Base-by-base conservation (phyloP, 139 green algal genomes). In the Chlamydomonas sp. region DNA sequence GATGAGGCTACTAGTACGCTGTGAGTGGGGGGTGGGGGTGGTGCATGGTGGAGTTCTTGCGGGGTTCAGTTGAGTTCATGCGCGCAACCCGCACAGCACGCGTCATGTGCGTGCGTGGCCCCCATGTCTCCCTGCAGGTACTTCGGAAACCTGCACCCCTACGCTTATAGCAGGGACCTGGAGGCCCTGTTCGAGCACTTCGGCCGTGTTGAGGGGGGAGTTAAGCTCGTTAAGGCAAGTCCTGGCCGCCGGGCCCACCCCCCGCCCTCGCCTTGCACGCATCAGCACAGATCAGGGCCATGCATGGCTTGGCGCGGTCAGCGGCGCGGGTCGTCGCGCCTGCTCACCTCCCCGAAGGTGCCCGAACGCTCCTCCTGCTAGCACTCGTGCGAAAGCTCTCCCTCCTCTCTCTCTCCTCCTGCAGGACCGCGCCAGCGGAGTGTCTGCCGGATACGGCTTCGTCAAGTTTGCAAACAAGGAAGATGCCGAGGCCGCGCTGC, bases 131-230 rank as follows among this genome's bases (percentile, higher is more conserved):
- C 22, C 22, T 48, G 58, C 60, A 81, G 75, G 37, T 88, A 54
- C 85, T 64, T 88, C 16, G 87, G 87, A 26, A 92, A 92, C 33
- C 60, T 92, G 67, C 83, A 90, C 70, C 79, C 83, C 24, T 88
- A 75, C 67, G 81, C 90, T 0, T 82, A 61, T 3, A 79, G 89
- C 31, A n/a, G 47, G 6, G 69, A 70, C 35, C 81, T 92, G 58
- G 73, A 82, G 58, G 85, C 81, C 5, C 67, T 83, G 3, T 85
- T 78, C 71, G 62, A 71, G 3, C 76, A 81, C 28, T 67, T 81
- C 33, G 82, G 82, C 26, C 38, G 65, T 1, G 72, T 88, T 34
- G 65, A 73, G 35, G 64, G 5, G 24, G 36, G 81, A 35, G 72
- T 79, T 48, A 88, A 88, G 63, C 68, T 90, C 69, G 88, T 90